These are phyloP conservation scores for Acer yangbiense DNA, from an alignment of 345 rosid species.

Conservation along the genomic window DNA sequence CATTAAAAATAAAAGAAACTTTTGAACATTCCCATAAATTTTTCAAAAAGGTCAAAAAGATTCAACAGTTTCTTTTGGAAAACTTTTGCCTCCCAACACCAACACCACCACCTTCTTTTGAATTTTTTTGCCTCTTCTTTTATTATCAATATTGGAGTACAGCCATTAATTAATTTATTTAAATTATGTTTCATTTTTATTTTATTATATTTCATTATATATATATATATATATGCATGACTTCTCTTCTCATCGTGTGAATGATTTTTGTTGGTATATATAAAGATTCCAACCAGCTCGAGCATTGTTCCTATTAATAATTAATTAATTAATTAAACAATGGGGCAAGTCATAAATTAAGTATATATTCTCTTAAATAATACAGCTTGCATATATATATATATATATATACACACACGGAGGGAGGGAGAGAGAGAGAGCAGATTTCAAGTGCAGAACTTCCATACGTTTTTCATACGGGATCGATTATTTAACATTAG, in stretches of 20 bases:
- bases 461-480: too few species aligned
- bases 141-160: not conserved
- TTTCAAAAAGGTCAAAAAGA: conserved; percentile 42
- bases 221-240: too few species aligned
- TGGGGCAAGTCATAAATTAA: not conserved
- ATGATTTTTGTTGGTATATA: not conserved
- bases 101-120: conserved; percentile 17
- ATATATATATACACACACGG: too few species aligned
- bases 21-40: conserved; percentile 28
- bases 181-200: too few species aligned
- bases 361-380: too few species aligned
- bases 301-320: too few species aligned
- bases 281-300: not conserved
- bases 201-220: too few species aligned
- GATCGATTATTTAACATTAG: too few species aligned
- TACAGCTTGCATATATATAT: too few species aligned
- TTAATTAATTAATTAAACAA: too few species aligned
- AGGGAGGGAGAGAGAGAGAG: too few species aligned
- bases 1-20: conserved; percentile 14
- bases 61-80: conserved; percentile 17
- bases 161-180: not conserved
- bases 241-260: not conserved
- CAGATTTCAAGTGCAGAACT: too few species aligned
- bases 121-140: conserved; percentile 14
- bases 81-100: conserved; percentile 18